Percentiles rank a stretch among this genome's conserved stretches.
phyloP scores from a whole-genome alignment of 2,329 filamentous ascomycete genomes.

The Simplicillium aogashimaense region DNA sequence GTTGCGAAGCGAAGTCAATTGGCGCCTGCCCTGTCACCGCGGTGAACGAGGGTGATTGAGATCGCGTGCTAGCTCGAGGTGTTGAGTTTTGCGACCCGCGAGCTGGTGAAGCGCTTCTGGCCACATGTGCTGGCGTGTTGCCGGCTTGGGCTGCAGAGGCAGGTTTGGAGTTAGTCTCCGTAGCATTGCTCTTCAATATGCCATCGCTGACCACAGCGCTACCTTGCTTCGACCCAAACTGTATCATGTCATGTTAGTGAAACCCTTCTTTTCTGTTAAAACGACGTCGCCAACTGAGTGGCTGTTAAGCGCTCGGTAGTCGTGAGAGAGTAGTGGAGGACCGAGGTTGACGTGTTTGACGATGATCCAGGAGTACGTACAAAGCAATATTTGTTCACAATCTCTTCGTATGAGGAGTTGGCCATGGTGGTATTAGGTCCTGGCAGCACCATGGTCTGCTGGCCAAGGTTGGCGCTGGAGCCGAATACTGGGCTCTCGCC shows the following conservation, averaged over 20 bases:
- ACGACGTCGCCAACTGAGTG: background rate
- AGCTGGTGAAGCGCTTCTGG: background rate
- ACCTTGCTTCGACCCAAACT: conserved; percentile 55
- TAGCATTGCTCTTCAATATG: background rate
- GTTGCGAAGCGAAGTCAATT: no score
- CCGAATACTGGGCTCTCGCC: conserved; percentile 9
- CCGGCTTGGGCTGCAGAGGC: background rate
- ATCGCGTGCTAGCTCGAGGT: background rate
- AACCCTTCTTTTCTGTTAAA: conserved; percentile 10
- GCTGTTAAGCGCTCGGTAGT: background rate
- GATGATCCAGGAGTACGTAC: conserved; percentile 60
- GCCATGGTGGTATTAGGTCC: conserved; percentile 45
- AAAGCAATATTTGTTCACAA: conserved; percentile 99
- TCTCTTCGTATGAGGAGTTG: conserved; percentile 87
- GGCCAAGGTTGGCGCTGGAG: conserved; percentile 15
- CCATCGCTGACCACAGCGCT: conserved; percentile 24
- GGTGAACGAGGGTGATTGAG: background rate
- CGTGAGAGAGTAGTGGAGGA: conserved; percentile 8
- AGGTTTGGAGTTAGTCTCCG: background rate
- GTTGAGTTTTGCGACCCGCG: background rate
- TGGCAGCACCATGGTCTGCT: conserved; percentile 7
- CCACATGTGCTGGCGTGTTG: background rate
- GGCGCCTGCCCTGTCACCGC: no score
- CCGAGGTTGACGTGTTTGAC: conserved; percentile 9
- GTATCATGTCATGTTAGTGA: conserved; percentile 26